Conservation (phyloP, 257 asterid genomes). For the Coffea canephora region DNA sequence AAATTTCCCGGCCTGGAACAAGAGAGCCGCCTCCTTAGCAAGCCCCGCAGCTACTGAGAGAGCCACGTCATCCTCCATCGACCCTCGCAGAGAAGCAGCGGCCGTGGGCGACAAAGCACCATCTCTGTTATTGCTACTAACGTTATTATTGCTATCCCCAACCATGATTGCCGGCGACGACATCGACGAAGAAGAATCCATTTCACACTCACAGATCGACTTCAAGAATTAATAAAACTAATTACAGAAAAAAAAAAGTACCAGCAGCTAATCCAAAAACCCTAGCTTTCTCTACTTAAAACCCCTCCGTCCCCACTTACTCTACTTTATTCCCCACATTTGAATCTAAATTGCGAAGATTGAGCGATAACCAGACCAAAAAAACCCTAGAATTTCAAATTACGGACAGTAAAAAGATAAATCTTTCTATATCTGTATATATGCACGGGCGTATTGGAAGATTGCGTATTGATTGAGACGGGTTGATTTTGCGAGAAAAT, state of each 20-base stretch:
- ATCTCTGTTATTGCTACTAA: constrained; percentile 25
- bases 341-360: constrained; percentile 42
- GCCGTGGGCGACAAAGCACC: constrained; percentile 24
- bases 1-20: constrained; percentile 74
- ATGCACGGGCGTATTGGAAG: constrained; percentile 13
- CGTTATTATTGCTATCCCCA: constrained; percentile 18
- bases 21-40: constrained; percentile 77
- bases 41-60: constrained; percentile 59
- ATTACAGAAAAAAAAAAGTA: neutral
- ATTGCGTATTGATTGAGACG: constrained; percentile 29
- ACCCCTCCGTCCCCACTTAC: constrained; percentile 34
- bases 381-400: constrained; percentile 57
- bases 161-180: constrained; percentile 7
- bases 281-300: constrained; percentile 28
- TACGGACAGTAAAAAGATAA: constrained; percentile 14
- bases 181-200: constrained; percentile 61
- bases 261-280: constrained; percentile 25
- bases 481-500: constrained; percentile 35
- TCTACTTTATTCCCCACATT: constrained; percentile 33
- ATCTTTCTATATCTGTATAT: constrained; percentile 8
- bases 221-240: neutral
- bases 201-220: constrained; percentile 48
- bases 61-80: constrained; percentile 56
- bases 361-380: constrained; percentile 8
- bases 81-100: constrained; percentile 24